Percentiles rank a stretch among this genome's conserved stretches.
These are phyloP conservation scores for Rubia tinctorum DNA, from an alignment of 305 asterid genomes.

Conservation along the genomic window DNA sequence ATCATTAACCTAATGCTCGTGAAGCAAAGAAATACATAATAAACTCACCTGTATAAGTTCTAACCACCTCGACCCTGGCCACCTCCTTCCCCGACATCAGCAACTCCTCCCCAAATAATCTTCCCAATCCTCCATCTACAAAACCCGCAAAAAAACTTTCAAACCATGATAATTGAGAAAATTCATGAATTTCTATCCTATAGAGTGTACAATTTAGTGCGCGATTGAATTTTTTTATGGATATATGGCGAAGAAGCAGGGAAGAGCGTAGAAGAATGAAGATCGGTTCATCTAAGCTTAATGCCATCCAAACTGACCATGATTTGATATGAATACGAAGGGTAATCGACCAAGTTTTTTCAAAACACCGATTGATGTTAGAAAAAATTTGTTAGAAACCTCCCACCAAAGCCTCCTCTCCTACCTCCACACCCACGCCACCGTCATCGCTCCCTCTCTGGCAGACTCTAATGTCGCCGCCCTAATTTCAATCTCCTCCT, in stretches of 20 bases:
- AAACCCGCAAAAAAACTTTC: not conserved
- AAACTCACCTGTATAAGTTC: conserved; percentile 75
- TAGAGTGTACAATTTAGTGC: not conserved
- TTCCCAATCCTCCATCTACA: conserved; percentile 54
- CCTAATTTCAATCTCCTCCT: no score
- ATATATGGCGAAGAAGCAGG: conserved; percentile 37
- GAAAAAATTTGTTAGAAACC: no score
- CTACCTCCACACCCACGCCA: no score
- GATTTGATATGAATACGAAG: no score
- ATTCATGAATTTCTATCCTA: not conserved
- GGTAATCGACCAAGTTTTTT: no score
- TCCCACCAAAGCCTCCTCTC: no score
- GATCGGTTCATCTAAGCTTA: no score
- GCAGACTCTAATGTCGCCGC: no score
- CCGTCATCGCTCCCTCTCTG: no score
- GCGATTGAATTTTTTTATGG: not conserved
- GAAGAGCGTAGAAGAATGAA: conserved; percentile 43
- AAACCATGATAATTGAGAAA: conserved; percentile 2
- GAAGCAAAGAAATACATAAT: no score
- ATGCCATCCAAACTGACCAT: no score
- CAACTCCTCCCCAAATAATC: conserved; percentile 73
- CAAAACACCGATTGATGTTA: no score
- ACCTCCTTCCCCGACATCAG: conserved; percentile 94
- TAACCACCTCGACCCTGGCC: conserved; percentile 87
- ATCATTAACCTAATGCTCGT: conserved; percentile 1